Percentiles rank a stretch among this genome's conserved stretches.
Evolutionary conservation across 2,329 filamentous ascomycete genomes (phyloP).

Genomic region (Penicillium sp.): DNA sequence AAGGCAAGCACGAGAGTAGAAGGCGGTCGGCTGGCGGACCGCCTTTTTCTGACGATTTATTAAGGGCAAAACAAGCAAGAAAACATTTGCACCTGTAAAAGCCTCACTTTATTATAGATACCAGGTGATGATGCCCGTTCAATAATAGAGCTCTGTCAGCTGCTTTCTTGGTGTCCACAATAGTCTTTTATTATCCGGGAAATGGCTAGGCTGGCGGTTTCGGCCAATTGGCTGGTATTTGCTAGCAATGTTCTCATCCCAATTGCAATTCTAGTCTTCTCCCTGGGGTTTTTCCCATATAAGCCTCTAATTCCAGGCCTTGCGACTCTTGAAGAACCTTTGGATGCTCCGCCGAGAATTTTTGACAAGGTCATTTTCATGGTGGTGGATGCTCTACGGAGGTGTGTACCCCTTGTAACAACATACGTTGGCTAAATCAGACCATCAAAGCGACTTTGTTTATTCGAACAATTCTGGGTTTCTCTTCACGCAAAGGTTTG

Average conservation of each 20-base stretch:
- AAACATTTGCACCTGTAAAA: background rate
- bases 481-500: conserved; percentile 81
- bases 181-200: too few species aligned
- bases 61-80: background rate
- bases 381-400: conserved; percentile 94
- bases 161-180: too few species aligned
- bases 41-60: background rate
- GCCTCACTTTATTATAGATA: background rate
- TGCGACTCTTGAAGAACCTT: conserved; percentile 65
- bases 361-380: conserved; percentile 96
- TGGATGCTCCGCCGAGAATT: conserved; percentile 65
- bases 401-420: conserved; percentile 56
- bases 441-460: conserved; percentile 78
- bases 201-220: conserved; percentile 27
- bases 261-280: conserved; percentile 76
- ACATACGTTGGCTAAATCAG: conserved; percentile 24
- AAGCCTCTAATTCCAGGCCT: conserved; percentile 90
- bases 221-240: conserved; percentile 52
- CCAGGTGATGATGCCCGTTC: background rate
- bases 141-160: background rate
- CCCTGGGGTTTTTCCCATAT: conserved; percentile 94
- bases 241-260: conserved; percentile 79
- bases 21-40: background rate
- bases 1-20: background rate
- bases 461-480: conserved; percentile 83